Evolutionary conservation across 768 basidiomycete genomes (phyloP).

Genomic region (Boletus edulis): DNA sequence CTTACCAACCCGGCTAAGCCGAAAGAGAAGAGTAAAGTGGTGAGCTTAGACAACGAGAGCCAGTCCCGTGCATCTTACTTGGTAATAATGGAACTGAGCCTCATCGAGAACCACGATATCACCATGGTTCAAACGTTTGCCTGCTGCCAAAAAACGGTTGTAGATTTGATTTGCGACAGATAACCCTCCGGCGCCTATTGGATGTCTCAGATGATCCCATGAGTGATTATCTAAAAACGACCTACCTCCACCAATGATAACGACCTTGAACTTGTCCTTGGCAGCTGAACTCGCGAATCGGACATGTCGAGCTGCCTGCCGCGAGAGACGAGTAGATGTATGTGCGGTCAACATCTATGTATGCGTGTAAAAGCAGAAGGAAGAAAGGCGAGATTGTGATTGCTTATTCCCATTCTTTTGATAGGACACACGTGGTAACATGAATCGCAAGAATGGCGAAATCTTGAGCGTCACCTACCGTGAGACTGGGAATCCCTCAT

Average conservation of each 20-base stretch:
- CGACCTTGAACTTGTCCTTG: slow-evolving; percentile 69
- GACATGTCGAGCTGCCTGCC: slow-evolving; percentile 5
- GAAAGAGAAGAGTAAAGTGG: background rate
- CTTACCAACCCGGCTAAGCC: slow-evolving; percentile 83
- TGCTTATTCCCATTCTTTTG: background rate
- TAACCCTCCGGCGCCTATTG: slow-evolving; percentile 74
- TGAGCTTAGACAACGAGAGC: slow-evolving; percentile 2
- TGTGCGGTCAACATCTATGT: slow-evolving; percentile 5
- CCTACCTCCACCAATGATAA: slow-evolving; percentile 87
- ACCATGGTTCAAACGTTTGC: slow-evolving; percentile 61
- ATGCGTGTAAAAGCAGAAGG: background rate
- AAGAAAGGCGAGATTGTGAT: background rate
- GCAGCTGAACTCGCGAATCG: slow-evolving; percentile 25
- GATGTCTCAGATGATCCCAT: slow-evolving; percentile 1
- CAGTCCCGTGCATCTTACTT: slow-evolving; percentile 41
- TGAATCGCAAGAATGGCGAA: slow-evolving; percentile 15
- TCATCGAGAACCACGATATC: slow-evolving; percentile 88
- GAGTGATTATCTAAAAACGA: background rate
- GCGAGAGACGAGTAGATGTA: slow-evolving; percentile 5
- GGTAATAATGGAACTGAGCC: slow-evolving; percentile 82
- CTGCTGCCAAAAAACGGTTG: slow-evolving; percentile 69
- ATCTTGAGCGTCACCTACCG: background rate
- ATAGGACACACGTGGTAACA: slow-evolving; percentile 1
- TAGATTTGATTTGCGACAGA: slow-evolving; percentile 87
- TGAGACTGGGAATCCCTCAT: background rate